These are phyloP conservation scores for Penstemon eatonii DNA, from an alignment of 257 asterid species.

Conservation along the genomic window DNA sequence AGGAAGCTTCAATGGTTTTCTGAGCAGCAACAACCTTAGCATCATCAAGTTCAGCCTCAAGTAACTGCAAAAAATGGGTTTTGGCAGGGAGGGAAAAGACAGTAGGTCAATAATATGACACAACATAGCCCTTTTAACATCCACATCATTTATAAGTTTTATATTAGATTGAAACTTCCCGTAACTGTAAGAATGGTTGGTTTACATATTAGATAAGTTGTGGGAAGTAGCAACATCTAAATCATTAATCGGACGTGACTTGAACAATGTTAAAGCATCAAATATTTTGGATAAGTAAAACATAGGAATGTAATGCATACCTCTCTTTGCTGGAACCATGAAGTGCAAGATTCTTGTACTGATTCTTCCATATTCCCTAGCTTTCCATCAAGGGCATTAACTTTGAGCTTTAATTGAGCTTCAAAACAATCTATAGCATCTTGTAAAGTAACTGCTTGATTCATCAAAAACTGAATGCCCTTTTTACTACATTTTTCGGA, in stretches of 20 bases:
- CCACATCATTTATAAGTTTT: not conserved
- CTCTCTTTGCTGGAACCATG: slow-evolving; percentile 68
- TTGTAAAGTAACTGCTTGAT: slow-evolving; percentile 51
- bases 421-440: slow-evolving; percentile 56
- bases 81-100: slow-evolving; percentile 5
- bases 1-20: slow-evolving; percentile 84
- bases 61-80: slow-evolving; percentile 49
- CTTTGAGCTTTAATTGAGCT: slow-evolving; percentile 48
- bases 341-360: slow-evolving; percentile 49
- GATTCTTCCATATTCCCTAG: slow-evolving; percentile 50
- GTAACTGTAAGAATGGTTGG: not conserved
- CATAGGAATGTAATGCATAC: slow-evolving; percentile 37
- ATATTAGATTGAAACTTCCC: not conserved
- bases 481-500: slow-evolving; percentile 53
- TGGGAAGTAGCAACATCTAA: not conserved
- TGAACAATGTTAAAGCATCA: slow-evolving; percentile 9
- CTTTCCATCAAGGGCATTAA: slow-evolving; percentile 53
- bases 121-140: slow-evolving; percentile 5
- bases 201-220: not conserved
- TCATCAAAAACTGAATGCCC: slow-evolving; percentile 46
- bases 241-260: not conserved
- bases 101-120: slow-evolving; percentile 11
- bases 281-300: not conserved
- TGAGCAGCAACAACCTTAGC: slow-evolving; percentile 74
- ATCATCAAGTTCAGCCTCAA: slow-evolving; percentile 75